phyloP scores from a whole-genome alignment of 1,284 basidiomycete genomes.

The Exobasidium rhododendri region DNA sequence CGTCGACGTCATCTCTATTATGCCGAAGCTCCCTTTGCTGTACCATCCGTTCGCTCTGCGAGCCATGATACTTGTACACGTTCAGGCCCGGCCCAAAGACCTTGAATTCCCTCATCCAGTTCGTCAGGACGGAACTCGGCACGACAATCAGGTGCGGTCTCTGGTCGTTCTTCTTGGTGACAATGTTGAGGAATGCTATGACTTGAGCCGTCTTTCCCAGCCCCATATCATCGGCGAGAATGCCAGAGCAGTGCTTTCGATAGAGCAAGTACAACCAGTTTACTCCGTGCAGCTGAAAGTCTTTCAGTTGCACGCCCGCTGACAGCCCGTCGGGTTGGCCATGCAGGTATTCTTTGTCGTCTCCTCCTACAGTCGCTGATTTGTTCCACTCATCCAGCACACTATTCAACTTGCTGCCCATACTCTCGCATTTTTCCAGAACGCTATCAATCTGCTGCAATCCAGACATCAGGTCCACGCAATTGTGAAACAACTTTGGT shows the following conservation, averaged over 20 bases:
- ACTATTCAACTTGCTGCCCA: slow-evolving; percentile 64
- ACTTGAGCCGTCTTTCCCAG: slow-evolving; percentile 98
- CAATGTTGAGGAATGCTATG: slow-evolving; percentile 74
- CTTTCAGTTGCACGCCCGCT: slow-evolving; percentile 76
- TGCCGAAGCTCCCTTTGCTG: slow-evolving; percentile 67
- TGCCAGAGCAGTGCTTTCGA: slow-evolving; percentile 77
- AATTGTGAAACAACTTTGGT: slow-evolving; percentile 83
- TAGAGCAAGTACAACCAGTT: slow-evolving; percentile 94
- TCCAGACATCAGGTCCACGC: slow-evolving; percentile 75
- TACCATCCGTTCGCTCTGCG: slow-evolving; percentile 77
- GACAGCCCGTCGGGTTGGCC: slow-evolving; percentile 72
- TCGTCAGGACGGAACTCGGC: slow-evolving; percentile 86
- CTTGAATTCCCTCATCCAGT: slow-evolving; percentile 95
- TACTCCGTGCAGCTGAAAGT: slow-evolving; percentile 94
- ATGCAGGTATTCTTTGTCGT: slow-evolving; percentile 60
- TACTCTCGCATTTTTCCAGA: slow-evolving; percentile 79
- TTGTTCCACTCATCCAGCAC: slow-evolving; percentile 74
- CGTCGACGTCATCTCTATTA: slow-evolving; percentile 72
- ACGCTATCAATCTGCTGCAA: slow-evolving; percentile 88
- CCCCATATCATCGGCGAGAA: slow-evolving; percentile 76
- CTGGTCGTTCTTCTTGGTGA: slow-evolving; percentile 62
- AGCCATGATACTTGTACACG: slow-evolving; percentile 90
- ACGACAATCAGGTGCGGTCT: slow-evolving; percentile 94
- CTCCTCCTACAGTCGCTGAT: slow-evolving; percentile 33
- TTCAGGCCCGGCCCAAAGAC: slow-evolving; percentile 79